A percentile compares a stretch with the other conserved stretches of the same genome.
Conservation (phyloP, 2,329 filamentous ascomycete genomes). For the Fusarium sororula region DNA sequence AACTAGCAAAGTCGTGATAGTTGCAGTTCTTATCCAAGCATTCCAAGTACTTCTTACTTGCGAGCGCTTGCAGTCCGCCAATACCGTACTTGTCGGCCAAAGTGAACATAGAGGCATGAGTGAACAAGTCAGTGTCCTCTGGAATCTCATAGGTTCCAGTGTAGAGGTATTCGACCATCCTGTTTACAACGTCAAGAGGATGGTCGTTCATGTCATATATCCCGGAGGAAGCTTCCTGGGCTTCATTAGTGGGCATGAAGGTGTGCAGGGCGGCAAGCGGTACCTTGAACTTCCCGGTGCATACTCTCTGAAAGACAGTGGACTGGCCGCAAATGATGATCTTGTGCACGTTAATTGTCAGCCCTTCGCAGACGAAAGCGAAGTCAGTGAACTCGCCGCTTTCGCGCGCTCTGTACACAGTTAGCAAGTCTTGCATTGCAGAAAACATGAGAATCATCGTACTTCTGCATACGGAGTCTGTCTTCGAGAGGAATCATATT, state of each 20-base stretch:
- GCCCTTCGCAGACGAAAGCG: not conserved
- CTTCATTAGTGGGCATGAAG: not conserved
- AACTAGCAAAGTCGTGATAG: not conserved
- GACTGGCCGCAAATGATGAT: conserved; percentile 1
- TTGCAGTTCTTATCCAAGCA: not conserved
- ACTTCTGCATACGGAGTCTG: not conserved
- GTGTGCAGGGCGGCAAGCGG: accelerated
- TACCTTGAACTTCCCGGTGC: not conserved
- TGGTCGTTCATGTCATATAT: not conserved
- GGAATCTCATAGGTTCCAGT: not conserved
- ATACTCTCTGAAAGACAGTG: not conserved
- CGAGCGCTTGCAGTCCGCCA: not conserved
- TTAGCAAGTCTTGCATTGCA: accelerated
- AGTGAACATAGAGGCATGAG: not conserved
- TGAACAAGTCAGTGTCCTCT: not conserved
- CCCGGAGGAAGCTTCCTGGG: not conserved
- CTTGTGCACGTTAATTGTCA: not conserved
- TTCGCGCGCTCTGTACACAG: not conserved
- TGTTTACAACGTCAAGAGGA: not conserved
- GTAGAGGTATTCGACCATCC: not conserved
- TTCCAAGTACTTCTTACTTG: not conserved
- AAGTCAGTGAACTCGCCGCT: conserved; percentile 2
- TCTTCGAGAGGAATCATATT: not conserved
- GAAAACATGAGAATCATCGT: accelerated
- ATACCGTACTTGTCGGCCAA: not conserved